Base-by-base conservation (phyloP, 495 filamentous ascomycete species). In the Tuber indicum region DNA sequence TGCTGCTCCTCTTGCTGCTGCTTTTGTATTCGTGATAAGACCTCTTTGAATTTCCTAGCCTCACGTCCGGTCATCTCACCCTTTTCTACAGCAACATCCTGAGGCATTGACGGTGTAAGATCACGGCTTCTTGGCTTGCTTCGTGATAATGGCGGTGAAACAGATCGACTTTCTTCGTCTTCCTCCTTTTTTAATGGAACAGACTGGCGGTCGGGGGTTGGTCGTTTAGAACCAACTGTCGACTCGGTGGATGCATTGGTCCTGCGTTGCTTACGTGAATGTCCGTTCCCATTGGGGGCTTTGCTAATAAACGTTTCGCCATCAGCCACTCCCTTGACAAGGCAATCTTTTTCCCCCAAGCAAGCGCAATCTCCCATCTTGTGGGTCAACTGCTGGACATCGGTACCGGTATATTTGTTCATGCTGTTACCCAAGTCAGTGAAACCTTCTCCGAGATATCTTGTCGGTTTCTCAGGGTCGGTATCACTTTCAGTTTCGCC, bases 81-180 rank as follows among this genome's bases (percentile, higher is more conserved):
- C 14, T 46, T 76, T 42, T 83, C 81, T 16, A 83, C 76, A 21
- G 81, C 81, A 21, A 72, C 78, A 46, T 83, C 81, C 14, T 79
- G 80, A 69, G 62, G 49, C 39, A 75, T 72, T 8, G 81, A 82
- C 16, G 81, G 81, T 42, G 81, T 83, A 19, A 83, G 49, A 58
- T 83, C 81, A 42, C 81, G 81, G 32, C 81, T 83, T 26, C 81
- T 75, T 44, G 81, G 75, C 72, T 83, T 83, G 69, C 78, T 75
- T 81, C 74, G 74, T 4, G 80, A 81, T 69, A 78, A 76, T 49
- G 78, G 78, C 7, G 46, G 79, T 32, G 79, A 81, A 72, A 75
- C 52, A 9, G 81, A 75, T 70, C 82, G 77, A 45, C 85, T 86
- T 17, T 87, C 85, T 36, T 88, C 87, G 32, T 87, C 86, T 10